Percentiles rank a stretch among this genome's conserved stretches.
Evolutionary conservation across 192 early-diverging fungal genomes (phyloP).

Genomic region (Chytriomyces sp.): DNA sequence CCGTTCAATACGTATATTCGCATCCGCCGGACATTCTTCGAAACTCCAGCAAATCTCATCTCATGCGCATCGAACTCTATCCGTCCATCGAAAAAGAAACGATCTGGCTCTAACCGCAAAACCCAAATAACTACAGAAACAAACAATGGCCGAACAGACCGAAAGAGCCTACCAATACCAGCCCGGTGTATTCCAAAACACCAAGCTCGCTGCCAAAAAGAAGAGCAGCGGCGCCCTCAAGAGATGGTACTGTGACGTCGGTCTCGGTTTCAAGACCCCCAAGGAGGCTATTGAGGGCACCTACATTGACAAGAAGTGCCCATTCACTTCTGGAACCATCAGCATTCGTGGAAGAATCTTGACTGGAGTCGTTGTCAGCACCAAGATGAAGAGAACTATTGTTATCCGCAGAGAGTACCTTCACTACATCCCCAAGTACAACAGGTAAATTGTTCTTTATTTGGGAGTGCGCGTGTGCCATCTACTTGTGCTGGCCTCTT

Average conservation of each 20-base stretch:
- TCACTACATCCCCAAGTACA: conserved; percentile 99
- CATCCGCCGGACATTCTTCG: no score
- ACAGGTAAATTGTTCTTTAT: conserved; percentile 59
- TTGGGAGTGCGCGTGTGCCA: not conserved
- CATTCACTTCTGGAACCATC: conserved; percentile 91
- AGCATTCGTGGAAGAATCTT: conserved; percentile 98
- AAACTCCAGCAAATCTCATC: no score
- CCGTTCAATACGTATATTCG: no score
- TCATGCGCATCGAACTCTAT: no score
- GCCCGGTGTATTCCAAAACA: conserved; percentile 91
- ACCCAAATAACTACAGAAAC: no score
- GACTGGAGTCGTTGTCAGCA: conserved; percentile 86
- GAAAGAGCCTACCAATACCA: conserved; percentile 99
- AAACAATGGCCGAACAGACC: conserved; percentile 60
- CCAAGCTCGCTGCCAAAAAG: conserved; percentile 73
- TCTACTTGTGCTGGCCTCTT: not conserved
- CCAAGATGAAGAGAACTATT: conserved; percentile 99
- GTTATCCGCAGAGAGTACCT: conserved; percentile 99
- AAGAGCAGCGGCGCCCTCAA: conserved; percentile 48
- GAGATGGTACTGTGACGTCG: conserved; percentile 83
- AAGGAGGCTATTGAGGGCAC: conserved; percentile 94
- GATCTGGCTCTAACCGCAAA: no score
- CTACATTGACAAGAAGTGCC: conserved; percentile 99
- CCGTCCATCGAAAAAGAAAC: no score
- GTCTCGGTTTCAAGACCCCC: conserved; percentile 99